Base-by-base conservation (phyloP, 768 basidiomycete genomes). In the Nevesoporus exiguus region DNA sequence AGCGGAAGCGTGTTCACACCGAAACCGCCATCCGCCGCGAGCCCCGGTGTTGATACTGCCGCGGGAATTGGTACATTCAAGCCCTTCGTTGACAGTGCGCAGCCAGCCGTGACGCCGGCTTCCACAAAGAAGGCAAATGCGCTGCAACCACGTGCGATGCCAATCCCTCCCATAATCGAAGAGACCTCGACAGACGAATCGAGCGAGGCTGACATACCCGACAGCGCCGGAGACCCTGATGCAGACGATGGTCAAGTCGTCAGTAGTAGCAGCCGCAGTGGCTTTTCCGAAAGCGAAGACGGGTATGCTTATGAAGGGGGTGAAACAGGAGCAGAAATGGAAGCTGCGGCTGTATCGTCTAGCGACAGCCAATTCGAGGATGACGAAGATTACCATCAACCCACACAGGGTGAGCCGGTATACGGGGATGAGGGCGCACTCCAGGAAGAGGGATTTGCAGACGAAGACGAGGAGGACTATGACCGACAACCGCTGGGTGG, bases 401-500 rank as follows among this genome's bases (percentile, higher is more conserved):
- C 50, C 15, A 41, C 21, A 14, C 51, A 52, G 24, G 54, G 36
- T 33, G 61, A 57, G 29, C 57, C 48, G 8, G 56, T 46, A 27
- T 57, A 63, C 17, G 60, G 34, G 19, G 58, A 65, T 5, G 70
- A 68, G 27, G 61, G 69, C 7, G 68, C 66, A 17, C 58, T 62
- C 55, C 63, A 25, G 44, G 64, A 61, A 37, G 74, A 75, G 1
- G 60, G 25, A 2, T 66, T 67, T 31, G 58, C 51, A n/a, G 69
- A 65, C 13, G 66, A 62, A 17, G 67, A 71, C 1, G 76, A 71
- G 19, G 61, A 65, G 5, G 65, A 63, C 37, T 66, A 71, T 47
- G 64, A 61, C 33, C 68, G 68, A n/a, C n/a, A n/a, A 17, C 86
- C 88, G 27, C 75, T 86, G 47, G 87, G 86, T 15, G 85, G 89